These are phyloP conservation scores for Berberis thunbergii DNA, from an alignment of 164 flowering plant species.

Conservation along the genomic window DNA sequence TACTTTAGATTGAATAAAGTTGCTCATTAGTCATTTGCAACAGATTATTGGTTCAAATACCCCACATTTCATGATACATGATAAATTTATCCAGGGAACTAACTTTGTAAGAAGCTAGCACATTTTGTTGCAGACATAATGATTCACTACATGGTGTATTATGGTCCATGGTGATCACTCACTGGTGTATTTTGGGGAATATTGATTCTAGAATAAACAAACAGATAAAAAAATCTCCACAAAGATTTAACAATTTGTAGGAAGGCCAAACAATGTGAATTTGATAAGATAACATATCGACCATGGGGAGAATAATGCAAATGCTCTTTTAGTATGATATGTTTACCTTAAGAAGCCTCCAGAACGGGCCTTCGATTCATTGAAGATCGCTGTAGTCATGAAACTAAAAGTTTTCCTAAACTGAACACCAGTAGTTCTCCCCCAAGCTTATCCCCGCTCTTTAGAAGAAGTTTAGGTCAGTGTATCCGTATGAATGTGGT, in stretches of 20 bases:
- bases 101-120: no score
- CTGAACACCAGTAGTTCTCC: background rate
- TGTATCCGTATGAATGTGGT: slow-evolving; percentile 65
- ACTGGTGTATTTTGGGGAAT: background rate
- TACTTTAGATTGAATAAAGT: background rate
- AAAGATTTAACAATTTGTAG: no score
- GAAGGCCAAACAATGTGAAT: background rate
- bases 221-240: background rate
- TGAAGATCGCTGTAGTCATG: background rate
- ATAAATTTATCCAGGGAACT: background rate
- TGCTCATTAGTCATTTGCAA: background rate
- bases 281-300: background rate
- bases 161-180: background rate
- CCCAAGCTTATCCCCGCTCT: background rate
- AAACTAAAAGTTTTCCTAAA: background rate
- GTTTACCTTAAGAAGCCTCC: background rate
- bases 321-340: background rate
- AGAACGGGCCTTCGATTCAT: background rate
- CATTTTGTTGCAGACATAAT: no score
- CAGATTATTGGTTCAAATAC: background rate
- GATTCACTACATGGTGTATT: no score
- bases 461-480: slow-evolving; percentile 67
- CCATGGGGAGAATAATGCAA: background rate
- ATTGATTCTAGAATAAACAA: background rate
- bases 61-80: background rate